Conservation (phyloP, 257 asterid species). For the Lithospermum erythrorhizon region DNA sequence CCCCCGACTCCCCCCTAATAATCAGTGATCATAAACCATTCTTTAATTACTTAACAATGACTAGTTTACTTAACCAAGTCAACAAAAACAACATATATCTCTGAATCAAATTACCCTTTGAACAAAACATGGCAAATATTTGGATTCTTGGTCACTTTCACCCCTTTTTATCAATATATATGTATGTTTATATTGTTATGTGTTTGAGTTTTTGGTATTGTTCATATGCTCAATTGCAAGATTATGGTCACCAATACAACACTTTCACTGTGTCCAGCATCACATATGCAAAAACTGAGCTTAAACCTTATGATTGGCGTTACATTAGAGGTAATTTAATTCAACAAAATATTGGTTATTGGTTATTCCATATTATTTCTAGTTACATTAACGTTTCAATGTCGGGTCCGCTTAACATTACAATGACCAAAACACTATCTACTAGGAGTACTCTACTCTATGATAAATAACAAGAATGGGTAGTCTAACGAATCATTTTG, state of each 20-base stretch:
- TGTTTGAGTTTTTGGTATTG: constrained; percentile 19
- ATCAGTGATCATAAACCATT: too few species aligned
- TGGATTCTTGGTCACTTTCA: constrained; percentile 16
- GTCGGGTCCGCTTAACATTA: too few species aligned
- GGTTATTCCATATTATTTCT: constrained; percentile 1
- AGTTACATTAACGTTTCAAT: too few species aligned
- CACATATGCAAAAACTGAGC: constrained; percentile 47
- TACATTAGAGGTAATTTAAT: constrained; percentile 56
- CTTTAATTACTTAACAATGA: too few species aligned
- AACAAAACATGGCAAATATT: constrained; percentile 28
- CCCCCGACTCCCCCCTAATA: too few species aligned
- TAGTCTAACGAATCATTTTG: too few species aligned
- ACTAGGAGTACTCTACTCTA: too few species aligned
- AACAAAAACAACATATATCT: too few species aligned
- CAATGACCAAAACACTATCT: too few species aligned
- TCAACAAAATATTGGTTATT: not conserved
- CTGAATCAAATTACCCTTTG: not conserved
- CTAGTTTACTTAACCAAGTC: not conserved
- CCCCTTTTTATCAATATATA: constrained; percentile 14
- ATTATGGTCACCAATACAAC: constrained; percentile 16
- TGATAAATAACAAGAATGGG: too few species aligned
- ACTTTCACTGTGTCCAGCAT: constrained; percentile 65
- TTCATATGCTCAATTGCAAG: constrained; percentile 29
- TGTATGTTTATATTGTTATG: constrained; percentile 8
- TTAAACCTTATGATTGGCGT: constrained; percentile 79